Conservation (phyloP, 306 rosid genomes). For the Inga oerstediana region DNA sequence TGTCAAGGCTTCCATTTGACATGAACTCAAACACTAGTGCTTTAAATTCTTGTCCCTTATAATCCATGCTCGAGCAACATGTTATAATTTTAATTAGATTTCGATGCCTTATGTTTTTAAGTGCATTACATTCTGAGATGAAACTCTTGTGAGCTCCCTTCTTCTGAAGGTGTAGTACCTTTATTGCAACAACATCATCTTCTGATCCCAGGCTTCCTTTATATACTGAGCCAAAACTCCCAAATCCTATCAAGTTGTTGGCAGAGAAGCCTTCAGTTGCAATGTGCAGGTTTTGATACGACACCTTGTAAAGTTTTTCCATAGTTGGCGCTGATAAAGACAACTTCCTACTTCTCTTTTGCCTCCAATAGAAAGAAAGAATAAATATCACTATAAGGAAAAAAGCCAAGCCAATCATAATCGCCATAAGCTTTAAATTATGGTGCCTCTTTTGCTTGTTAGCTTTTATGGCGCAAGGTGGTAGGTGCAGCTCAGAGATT, state of each 20-base stretch:
- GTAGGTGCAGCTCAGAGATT: not conserved
- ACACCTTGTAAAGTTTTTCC: not conserved
- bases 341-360: not conserved
- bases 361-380: not conserved
- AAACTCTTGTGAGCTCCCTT: conserved; percentile 6
- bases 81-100: conserved; percentile 31
- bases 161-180: not conserved
- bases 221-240: conserved; percentile 5
- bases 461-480: not conserved
- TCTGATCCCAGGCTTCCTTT: not conserved
- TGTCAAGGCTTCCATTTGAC: not conserved
- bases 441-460: not conserved
- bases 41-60: not conserved
- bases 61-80: conserved; percentile 14
- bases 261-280: not conserved
- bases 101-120: conserved; percentile 28
- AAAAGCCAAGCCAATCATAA: not conserved
- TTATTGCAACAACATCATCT: not conserved
- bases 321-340: not conserved
- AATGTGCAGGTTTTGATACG: not conserved
- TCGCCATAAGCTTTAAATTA: not conserved
- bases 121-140: conserved; percentile 22
- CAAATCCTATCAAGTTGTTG: not conserved
- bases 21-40: not conserved
- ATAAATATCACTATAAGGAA: not conserved